These are phyloP conservation scores for Acer saccharum DNA, from an alignment of 345 rosid species.

Conservation along the genomic window DNA sequence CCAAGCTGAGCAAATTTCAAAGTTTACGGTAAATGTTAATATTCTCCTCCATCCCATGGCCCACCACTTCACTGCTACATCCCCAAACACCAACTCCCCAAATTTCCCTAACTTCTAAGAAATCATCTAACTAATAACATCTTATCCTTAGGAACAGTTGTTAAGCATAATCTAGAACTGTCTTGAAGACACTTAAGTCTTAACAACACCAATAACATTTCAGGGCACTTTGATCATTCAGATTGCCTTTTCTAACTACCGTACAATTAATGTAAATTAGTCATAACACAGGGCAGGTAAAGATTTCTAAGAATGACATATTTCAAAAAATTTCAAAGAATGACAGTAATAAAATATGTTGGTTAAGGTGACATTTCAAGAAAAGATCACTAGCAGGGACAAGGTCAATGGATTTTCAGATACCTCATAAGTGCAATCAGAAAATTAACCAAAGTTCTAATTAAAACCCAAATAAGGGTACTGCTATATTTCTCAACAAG, in stretches of 20 bases:
- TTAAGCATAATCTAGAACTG: background rate
- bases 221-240: conserved; percentile 1
- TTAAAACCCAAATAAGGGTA: background rate
- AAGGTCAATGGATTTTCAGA: background rate
- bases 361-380: background rate
- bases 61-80: background rate
- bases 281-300: background rate
- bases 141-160: background rate
- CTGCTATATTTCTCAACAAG: background rate
- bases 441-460: background rate
- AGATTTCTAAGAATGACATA: background rate
- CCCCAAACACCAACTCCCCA: background rate
- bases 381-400: background rate
- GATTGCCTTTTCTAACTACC: background rate
- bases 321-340: background rate
- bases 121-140: background rate
- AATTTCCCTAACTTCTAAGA: background rate
- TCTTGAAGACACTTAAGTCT: background rate
- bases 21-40: background rate
- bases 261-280: background rate
- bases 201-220: background rate
- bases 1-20: background rate
- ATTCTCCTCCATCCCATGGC: background rate
- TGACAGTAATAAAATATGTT: background rate
- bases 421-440: background rate